Conservation (phyloP, 2,329 filamentous ascomycete species). For the Cladosporium sp. region DNA sequence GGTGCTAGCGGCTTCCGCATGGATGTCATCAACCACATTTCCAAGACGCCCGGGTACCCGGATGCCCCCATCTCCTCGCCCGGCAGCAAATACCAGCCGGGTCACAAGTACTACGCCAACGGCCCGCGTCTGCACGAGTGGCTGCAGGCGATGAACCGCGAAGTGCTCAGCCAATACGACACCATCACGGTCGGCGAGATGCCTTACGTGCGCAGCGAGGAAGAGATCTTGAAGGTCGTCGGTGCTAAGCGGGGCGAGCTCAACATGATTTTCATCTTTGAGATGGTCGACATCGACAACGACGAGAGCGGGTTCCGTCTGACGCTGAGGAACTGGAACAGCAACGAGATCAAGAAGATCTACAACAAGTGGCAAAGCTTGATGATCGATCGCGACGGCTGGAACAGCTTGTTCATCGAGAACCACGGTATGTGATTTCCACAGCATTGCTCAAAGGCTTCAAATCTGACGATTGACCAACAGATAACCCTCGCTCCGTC, state of each 20-base stretch:
- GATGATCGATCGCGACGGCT: constrained; percentile 44
- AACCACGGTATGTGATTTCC: constrained; percentile 39
- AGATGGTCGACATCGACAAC: constrained; percentile 38
- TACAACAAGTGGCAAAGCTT: constrained; percentile 39
- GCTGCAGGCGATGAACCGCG: constrained; percentile 47
- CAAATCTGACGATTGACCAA: neutral
- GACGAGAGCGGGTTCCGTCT: constrained; percentile 28
- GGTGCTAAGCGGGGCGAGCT: constrained; percentile 36
- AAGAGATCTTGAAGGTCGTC: constrained; percentile 39
- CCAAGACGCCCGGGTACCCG: constrained; percentile 37
- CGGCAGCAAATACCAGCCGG: constrained; percentile 41
- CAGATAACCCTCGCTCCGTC: constrained; percentile 42
- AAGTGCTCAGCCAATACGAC: constrained; percentile 50
- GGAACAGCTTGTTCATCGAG: constrained; percentile 48
- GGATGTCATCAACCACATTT: constrained; percentile 46
- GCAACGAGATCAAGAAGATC: constrained; percentile 23
- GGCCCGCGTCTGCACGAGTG: constrained; percentile 55
- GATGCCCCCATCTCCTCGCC: constrained; percentile 38
- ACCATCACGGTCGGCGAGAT: constrained; percentile 58
- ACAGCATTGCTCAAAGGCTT: neutral
- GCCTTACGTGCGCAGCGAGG: constrained; percentile 45
- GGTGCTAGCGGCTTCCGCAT: constrained; percentile 43
- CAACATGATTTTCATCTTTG: constrained; percentile 46
- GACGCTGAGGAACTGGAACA: constrained; percentile 36
- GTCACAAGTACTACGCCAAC: constrained; percentile 48